Conservation (phyloP, 169 alveolate genomes). For the Plasmodium vivax region DNA sequence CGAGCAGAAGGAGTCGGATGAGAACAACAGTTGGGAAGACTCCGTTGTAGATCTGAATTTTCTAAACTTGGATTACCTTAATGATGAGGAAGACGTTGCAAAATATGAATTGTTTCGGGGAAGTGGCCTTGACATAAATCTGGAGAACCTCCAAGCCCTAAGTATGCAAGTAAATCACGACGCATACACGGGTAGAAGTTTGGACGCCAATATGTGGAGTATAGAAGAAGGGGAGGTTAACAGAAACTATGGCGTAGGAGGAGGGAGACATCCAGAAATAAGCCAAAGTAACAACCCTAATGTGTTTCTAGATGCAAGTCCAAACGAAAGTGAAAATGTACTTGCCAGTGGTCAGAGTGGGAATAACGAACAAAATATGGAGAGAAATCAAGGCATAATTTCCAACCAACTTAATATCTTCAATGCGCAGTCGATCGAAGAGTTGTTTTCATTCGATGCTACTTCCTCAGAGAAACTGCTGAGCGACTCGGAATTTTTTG, state of each 20-base stretch:
- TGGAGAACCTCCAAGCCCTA: background rate
- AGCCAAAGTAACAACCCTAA: background rate
- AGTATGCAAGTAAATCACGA: background rate
- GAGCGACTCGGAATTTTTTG: slow-evolving; percentile 1
- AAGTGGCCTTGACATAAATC: background rate
- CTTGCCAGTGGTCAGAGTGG: background rate
- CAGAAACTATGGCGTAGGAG: background rate
- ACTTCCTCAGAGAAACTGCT: background rate
- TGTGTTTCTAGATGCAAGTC: background rate
- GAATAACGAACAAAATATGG: background rate
- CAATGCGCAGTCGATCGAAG: background rate
- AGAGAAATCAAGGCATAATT: background rate
- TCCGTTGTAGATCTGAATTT: background rate
- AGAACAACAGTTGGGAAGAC: background rate
- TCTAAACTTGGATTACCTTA: background rate
- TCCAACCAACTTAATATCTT: background rate
- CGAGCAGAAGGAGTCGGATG: background rate
- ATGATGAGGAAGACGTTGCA: background rate
- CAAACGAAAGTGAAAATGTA: background rate
- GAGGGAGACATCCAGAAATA: background rate
- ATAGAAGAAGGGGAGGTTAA: background rate
- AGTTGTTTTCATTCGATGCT: background rate
- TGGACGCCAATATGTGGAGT: background rate
- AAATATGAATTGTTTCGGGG: background rate
- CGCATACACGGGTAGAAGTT: background rate